phyloP scores from a whole-genome alignment of 108 stramenopile species.

The Cyclotella atomus region DNA sequence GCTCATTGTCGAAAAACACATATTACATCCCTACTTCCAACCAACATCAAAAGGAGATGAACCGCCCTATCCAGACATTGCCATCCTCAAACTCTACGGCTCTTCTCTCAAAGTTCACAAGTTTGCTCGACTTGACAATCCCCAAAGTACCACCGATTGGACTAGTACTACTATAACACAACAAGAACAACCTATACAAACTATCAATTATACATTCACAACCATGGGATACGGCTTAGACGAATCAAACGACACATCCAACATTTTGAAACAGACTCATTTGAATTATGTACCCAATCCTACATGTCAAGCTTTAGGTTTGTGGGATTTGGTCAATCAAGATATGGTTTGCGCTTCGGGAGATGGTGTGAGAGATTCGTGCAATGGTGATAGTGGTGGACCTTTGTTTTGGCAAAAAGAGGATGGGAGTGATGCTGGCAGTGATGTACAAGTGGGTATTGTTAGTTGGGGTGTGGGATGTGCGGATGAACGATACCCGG shows the following conservation, averaged over 20 bases:
- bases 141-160: conserved; percentile 1
- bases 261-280: conserved; percentile 1
- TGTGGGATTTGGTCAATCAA: conserved; percentile 20
- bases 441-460: conserved; percentile 20
- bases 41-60: background rate
- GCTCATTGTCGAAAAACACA: conserved; percentile 2
- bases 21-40: conserved; percentile 9
- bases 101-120: background rate
- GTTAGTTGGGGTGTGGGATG: conserved; percentile 45
- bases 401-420: conserved; percentile 28
- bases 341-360: conserved; percentile 52
- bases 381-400: conserved; percentile 51
- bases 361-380: conserved; percentile 27
- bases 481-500: conserved; percentile 17
- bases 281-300: conserved; percentile 7
- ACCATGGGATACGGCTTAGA: conserved; percentile 9
- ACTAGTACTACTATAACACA: background rate
- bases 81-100: conserved; percentile 4
- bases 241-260: background rate
- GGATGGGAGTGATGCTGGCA: background rate
- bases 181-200: background rate
- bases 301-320: conserved; percentile 8
- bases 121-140: conserved; percentile 9
- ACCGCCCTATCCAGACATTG: conserved; percentile 19
- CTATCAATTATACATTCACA: background rate